These are phyloP conservation scores for Coemansia sp. DNA, from an alignment of 192 early-diverging fungal genomes.

Conservation along the genomic window DNA sequence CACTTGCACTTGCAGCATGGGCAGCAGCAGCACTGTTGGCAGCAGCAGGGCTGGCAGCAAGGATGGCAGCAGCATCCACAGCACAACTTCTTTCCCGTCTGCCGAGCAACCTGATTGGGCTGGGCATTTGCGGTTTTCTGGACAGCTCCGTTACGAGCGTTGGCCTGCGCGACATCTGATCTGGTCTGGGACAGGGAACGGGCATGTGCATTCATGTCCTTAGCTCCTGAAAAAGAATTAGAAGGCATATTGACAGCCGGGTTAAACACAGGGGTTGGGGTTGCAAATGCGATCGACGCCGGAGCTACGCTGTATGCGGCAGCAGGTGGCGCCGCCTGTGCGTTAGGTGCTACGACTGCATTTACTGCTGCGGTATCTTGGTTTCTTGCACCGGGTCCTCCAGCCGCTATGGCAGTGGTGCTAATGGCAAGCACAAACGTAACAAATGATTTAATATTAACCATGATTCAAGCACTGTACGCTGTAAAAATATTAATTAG, in stretches of 20 bases:
- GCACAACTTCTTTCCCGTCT: slow-evolving; percentile 41
- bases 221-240: background rate
- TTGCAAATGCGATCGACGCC: background rate
- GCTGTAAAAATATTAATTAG: background rate
- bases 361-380: background rate
- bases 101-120: slow-evolving; percentile 3
- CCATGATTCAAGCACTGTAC: slow-evolving; percentile 2
- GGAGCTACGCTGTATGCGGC: background rate
- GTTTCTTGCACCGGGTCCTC: background rate
- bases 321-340: background rate
- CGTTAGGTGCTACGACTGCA: slow-evolving; percentile 3
- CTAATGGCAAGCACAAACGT: slow-evolving; percentile 36
- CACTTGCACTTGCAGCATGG: slow-evolving; percentile 39
- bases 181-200: background rate
- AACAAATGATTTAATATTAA: slow-evolving; percentile 27
- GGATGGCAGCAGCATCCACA: slow-evolving; percentile 47
- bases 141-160: background rate
- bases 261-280: slow-evolving; percentile 5
- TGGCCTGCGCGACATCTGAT: background rate
- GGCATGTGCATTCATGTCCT: background rate
- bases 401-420: slow-evolving; percentile 18
- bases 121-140: background rate
- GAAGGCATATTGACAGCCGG: background rate
- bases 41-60: slow-evolving; percentile 41
- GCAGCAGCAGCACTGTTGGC: slow-evolving; percentile 40